Evolutionary conservation across 257 asterid genomes (phyloP).

Genomic region (Solanum virginianum): DNA sequence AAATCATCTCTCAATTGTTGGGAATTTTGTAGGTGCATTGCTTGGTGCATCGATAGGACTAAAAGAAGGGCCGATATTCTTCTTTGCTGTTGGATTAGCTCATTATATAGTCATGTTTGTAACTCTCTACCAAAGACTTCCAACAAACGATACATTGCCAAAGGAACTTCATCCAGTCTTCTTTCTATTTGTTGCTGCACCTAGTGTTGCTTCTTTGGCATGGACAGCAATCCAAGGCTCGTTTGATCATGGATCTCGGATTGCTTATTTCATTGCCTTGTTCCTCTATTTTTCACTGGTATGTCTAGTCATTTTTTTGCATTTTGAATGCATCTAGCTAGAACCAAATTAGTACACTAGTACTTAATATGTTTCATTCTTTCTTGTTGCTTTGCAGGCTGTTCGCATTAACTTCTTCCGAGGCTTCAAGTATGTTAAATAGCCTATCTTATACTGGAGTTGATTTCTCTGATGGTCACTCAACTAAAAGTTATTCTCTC

Average conservation of each 20-base stretch:
- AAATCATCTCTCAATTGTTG: conserved; percentile 63
- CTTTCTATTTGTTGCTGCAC: conserved; percentile 86
- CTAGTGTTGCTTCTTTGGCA: conserved; percentile 86
- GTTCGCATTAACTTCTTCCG: conserved; percentile 78
- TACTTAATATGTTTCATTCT: background rate
- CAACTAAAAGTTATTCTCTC: background rate
- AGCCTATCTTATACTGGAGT: background rate
- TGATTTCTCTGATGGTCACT: background rate
- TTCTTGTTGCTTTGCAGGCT: conserved; percentile 31
- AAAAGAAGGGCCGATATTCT: conserved; percentile 78
- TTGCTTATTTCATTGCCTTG: conserved; percentile 74
- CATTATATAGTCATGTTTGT: conserved; percentile 76
- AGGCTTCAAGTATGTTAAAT: conserved; percentile 46
- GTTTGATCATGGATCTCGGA: conserved; percentile 53
- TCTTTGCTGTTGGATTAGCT: conserved; percentile 81
- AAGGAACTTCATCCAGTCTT: conserved; percentile 93
- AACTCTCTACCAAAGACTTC: conserved; percentile 85
- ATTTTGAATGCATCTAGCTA: background rate
- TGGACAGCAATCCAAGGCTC: conserved; percentile 79
- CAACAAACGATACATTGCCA: conserved; percentile 77
- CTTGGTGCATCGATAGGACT: conserved; percentile 86
- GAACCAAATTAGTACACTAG: background rate
- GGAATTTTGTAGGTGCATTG: conserved; percentile 90
- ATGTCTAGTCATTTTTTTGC: background rate
- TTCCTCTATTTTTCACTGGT: conserved; percentile 90